Base-by-base conservation (phyloP, 306 rosid genomes). In the Dryas drummondii region DNA sequence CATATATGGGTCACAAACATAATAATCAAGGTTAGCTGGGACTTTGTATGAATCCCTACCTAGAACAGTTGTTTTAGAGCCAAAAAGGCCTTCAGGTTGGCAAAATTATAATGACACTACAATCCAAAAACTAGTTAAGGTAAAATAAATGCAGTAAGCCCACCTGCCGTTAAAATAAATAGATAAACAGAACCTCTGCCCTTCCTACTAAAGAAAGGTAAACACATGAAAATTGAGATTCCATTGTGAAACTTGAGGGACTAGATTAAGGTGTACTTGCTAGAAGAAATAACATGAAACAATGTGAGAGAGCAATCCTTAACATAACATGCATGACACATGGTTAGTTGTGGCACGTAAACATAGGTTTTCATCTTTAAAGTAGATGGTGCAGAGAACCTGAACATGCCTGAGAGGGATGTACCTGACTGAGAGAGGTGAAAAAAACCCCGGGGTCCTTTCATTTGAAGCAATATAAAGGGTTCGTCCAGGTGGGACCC, bases 391-490 rank as follows among this genome's bases (percentile, higher is more conserved):
- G 51, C 37, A 66, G 56, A 54, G 72, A 75, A 6, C 49, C n/a
- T 13, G 49, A 60, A 67, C 50, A 64, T 27, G 67, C 67, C 61
- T 50, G 66, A 78, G 57, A 81, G 58, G 75, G 40, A 68, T 50
- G 82, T 86, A 92, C 99, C 96, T 86, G 62, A 62, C 84, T 71
- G 96, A 86, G 82, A 96, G 99, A 15, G 92, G 91, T 19, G 97
- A 89, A 82, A 96, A 96, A 72, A 92, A 90, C 57, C 97, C 97
- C 0, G 87, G 92, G 58, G 82, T 89, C 87, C 97, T 89, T 86
- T 96, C 99, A 82, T 96, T 96, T 69, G 99, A 96, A 79, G 97
- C 98, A 76, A 96, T 85, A 81, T 82, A 96, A 72, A 96, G 82
- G 26, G 93, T 96, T 75, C 93, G 87, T 73, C 99, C 94, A 5